Evolutionary conservation across 2,329 filamentous ascomycete genomes (phyloP), one percentile per base, ranked within the genome.

Genomic region (Phialocephala sp.): DNA sequence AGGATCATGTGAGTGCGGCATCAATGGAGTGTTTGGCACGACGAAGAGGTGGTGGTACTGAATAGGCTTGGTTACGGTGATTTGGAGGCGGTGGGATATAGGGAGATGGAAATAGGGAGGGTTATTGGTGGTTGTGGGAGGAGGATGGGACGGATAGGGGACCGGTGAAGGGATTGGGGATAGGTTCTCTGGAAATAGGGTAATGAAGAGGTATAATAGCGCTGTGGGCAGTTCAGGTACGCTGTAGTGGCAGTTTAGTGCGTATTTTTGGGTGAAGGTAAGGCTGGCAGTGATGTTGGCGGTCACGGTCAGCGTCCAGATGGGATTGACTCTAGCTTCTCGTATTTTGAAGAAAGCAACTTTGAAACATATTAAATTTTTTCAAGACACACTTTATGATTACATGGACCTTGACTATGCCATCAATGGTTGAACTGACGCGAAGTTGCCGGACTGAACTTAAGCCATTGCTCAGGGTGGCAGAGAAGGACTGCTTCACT

Each of bases 121-220:
- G 35, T 18, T 8, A 54, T 35, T 54, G 50, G 50, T n/a, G 18
- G 14, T 27, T 32, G 6, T 18, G 12, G 27, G 24, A 18, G 22
- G 14, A 8, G 27, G 32, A 14, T 8, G 58, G 41, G 20, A 32
- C 22, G 27, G 18, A 54, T 18, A 8, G 50, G 24, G 11, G 24
- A 54, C 50, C 50, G 50, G 50, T 54, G 15, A 54, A 5, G 24
- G n/a, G 6, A 32, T 54, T 54, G 24, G 60, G 41, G 20, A 18
- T 57, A 22, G 12, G 27, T 4, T 4, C 20, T 24, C 20, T 37
- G 20, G 4, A 35, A 36, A 39, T 6, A 22, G n/a, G 6, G 24
- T 27, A 18, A 32, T 4, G 9, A 12, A 8, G 22, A 35, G 12
- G 14, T 54, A 35, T 18, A 54, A 54, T 54, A n/a, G 24, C 50